Base-by-base conservation (phyloP, 2,329 filamentous ascomycete genomes). In the Metarhizium anisopliae region DNA sequence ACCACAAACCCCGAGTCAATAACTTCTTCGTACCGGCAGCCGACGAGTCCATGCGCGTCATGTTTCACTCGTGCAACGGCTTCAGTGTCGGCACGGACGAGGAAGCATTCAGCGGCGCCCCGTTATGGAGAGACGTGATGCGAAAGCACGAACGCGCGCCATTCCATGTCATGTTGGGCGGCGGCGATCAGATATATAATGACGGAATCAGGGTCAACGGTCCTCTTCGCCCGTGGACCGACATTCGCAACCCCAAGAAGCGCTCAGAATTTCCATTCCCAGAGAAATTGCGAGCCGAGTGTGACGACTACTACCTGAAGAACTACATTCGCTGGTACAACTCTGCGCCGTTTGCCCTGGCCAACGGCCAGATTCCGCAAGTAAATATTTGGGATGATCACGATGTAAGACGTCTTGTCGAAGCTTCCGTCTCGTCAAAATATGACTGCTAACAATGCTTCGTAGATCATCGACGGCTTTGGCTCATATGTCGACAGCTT, bases 341-440 rank as follows among this genome's bases (percentile, higher is more conserved):
- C 49, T 88, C 82, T 57, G 90, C 92, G 36, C 81, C 95, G 1
- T 99, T 96, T 70, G 86, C 89, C 2, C 78, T 87, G 64, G 90
- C 90, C 38, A 95, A 92, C 62, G 87, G 88, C 2, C 91, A 96
- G 68, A 97, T 99, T 59, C 86, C 94, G 1, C 95, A 96, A 82
- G 75, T 99, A 61, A 99, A 97, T 66, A 89, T 99, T 49, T 99
- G 93, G 92, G 94, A 99, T 69, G 94, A 99, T 64, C 94, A 97
- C 68, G 89, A 94, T 67, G 68, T 82, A 13, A 30, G 45, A n/a
- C 14, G 20, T 29, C 4, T 7, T 8, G 13, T 16, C n/a, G 11
- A 16, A 18, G 4, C 40, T 16, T 13, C 42, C 18, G 42, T 45
- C 42, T 8, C 8, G 6, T 20, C 14, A 40, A 11, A 16, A 1